Percentiles rank a stretch among this genome's conserved stretches.
Conservation (phyloP, 2,329 filamentous ascomycete genomes). For the Lasiodiplodia hormozganensis region DNA sequence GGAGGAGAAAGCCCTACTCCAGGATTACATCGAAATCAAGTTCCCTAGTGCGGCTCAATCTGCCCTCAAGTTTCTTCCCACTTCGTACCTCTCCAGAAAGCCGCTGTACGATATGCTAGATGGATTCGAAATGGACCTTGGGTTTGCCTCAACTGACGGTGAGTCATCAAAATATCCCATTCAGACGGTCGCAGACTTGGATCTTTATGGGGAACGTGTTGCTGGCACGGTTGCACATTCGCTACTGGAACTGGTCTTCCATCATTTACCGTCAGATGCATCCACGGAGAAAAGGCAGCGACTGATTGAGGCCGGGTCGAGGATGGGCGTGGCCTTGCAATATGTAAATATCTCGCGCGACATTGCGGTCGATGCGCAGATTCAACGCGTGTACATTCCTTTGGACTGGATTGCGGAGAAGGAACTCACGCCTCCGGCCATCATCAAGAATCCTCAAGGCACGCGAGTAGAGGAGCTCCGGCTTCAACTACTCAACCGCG, state of each 20-base stretch:
- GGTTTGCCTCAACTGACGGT: constrained; percentile 52
- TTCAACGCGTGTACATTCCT: constrained; percentile 73
- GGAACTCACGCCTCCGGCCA: constrained; percentile 60
- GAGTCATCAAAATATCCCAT: constrained; percentile 60
- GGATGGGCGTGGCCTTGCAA: constrained; percentile 78
- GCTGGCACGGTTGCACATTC: constrained; percentile 76
- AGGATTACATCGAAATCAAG: constrained; percentile 51
- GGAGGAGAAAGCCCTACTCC: constrained; percentile 34
- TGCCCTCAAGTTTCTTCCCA: constrained; percentile 67
- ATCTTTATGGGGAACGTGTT: constrained; percentile 70
- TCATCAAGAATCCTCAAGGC: constrained; percentile 59
- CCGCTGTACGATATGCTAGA: constrained; percentile 70
- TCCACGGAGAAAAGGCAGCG: constrained; percentile 43
- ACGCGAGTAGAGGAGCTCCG: constrained; percentile 59
- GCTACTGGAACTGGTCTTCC: constrained; percentile 70
- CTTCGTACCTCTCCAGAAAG: constrained; percentile 60
- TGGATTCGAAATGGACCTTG: constrained; percentile 73
- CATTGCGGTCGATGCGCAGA: constrained; percentile 69
- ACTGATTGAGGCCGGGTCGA: constrained; percentile 63
- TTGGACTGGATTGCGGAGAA: constrained; percentile 67
- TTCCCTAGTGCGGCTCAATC: constrained; percentile 62
- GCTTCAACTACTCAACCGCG: constrained; percentile 62
- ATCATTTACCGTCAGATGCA: constrained; percentile 50
- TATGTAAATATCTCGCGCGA: constrained; percentile 80
- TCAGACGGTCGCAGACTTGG: constrained; percentile 62